Percentiles rank a stretch among this genome's conserved stretches.
These are phyloP conservation scores for Artemisia annua DNA, from an alignment of 129 eudicot genomes.

Conservation along the genomic window DNA sequence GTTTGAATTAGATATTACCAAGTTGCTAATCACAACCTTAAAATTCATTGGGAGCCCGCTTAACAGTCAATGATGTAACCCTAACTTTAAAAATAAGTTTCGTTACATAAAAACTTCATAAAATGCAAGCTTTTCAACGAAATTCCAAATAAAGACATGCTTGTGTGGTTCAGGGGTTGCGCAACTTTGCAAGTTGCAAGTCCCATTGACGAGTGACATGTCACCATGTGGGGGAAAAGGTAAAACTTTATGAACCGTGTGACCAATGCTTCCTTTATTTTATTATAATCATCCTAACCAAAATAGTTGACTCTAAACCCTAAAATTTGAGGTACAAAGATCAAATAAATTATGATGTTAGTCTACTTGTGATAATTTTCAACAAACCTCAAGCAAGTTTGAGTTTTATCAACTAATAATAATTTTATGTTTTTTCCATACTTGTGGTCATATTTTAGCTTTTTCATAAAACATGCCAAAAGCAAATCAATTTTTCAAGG, in stretches of 20 bases:
- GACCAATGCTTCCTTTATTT: not conserved
- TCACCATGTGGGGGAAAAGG: not conserved
- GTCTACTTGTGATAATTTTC: not conserved
- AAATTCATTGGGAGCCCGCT: too few relatives aligned
- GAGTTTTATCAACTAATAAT: not conserved
- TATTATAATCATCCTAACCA: not conserved
- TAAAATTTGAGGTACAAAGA: too few relatives aligned
- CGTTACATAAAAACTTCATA: too few relatives aligned
- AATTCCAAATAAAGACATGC: conserved; percentile 10
- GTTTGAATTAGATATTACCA: too few relatives aligned
- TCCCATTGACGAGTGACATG: not conserved
- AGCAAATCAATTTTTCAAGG: not conserved
- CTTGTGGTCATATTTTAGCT: not conserved
- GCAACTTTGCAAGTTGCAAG: conserved; percentile 27
- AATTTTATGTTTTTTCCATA: not conserved
- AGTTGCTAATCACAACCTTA: too few relatives aligned
- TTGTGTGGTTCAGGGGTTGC: conserved; percentile 2
- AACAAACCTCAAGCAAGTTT: not conserved
- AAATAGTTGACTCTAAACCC: too few relatives aligned
- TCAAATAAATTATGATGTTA: too few relatives aligned
- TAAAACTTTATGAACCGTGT: not conserved
- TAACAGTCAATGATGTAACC: too few relatives aligned
- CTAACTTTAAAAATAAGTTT: too few relatives aligned
- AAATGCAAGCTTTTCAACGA: not conserved
- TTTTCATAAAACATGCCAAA: not conserved